phyloP scores from a whole-genome alignment of 1,284 basidiomycete genomes.

The Cryptococcus maquisensis region DNA sequence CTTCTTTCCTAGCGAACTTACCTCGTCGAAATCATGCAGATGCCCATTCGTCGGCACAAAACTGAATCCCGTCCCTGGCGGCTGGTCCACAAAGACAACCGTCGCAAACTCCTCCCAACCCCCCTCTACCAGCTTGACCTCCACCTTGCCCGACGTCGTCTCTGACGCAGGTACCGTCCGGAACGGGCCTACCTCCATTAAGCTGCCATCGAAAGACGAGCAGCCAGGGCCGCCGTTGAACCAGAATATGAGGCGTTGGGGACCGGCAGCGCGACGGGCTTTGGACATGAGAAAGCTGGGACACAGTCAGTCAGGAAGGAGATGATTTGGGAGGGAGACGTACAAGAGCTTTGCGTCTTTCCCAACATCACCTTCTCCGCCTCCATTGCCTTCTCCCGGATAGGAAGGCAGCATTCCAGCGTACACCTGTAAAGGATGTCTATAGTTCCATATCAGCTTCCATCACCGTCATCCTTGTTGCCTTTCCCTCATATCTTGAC shows the following conservation, averaged over 20 bases:
- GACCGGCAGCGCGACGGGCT: slow-evolving; percentile 79
- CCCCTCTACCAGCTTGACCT: slow-evolving; percentile 72
- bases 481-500: too few species aligned
- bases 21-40: slow-evolving; percentile 72
- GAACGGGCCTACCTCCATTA: slow-evolving; percentile 98
- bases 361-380: slow-evolving; percentile 40
- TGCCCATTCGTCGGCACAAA: slow-evolving; percentile 82
- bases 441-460: slow-evolving; percentile 5
- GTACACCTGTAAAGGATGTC: slow-evolving; percentile 69
- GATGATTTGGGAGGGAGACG: slow-evolving; percentile 8
- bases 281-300: slow-evolving; percentile 82
- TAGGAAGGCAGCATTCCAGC: slow-evolving; percentile 78
- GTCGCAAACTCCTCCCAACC: slow-evolving; percentile 99
- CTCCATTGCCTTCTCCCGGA: slow-evolving; percentile 55
- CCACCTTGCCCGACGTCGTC: slow-evolving; percentile 58
- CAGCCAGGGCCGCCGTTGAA: slow-evolving; percentile 97
- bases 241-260: slow-evolving; percentile 88
- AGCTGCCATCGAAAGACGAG: slow-evolving; percentile 91
- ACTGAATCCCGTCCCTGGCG: slow-evolving; percentile 90
- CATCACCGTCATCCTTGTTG: neutral
- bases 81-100: slow-evolving; percentile 95
- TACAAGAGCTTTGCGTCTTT: slow-evolving; percentile 47
- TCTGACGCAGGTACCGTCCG: slow-evolving; percentile 54
- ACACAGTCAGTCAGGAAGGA: slow-evolving; percentile 13
- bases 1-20: slow-evolving; percentile 29